Evolutionary conservation across 306 rosid species (phyloP).

Genomic region (Crataegus laevigata): DNA sequence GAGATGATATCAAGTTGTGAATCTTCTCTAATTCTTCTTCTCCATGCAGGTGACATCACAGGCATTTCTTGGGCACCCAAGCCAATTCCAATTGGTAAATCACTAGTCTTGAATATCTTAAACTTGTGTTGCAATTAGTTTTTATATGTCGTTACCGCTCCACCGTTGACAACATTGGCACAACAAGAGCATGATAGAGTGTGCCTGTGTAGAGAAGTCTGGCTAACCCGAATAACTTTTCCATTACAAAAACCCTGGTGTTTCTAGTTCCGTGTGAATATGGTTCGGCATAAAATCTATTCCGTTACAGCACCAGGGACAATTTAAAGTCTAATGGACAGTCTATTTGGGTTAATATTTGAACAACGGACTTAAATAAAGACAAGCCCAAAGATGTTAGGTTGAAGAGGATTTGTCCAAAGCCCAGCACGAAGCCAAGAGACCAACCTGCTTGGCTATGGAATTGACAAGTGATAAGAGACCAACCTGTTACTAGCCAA

Average conservation of each 20-base stretch:
- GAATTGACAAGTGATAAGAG: too few relatives aligned
- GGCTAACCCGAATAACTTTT: not conserved
- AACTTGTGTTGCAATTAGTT: not conserved
- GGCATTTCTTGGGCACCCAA: conserved; percentile 84
- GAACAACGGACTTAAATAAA: too few relatives aligned
- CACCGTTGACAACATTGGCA: not conserved
- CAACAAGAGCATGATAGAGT: not conserved
- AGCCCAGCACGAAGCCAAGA: too few relatives aligned
- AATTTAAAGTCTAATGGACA: too few relatives aligned
- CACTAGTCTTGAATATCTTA: not conserved
- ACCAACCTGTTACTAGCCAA: too few relatives aligned
- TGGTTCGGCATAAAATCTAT: not conserved
- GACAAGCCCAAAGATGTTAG: too few relatives aligned
- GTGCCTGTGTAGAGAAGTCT: not conserved
- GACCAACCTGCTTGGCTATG: too few relatives aligned
- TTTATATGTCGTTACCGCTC: not conserved
- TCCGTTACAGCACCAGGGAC: too few relatives aligned
- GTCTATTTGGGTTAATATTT: too few relatives aligned
- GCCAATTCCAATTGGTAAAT: conserved; percentile 54
- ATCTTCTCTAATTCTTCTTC: conserved; percentile 5
- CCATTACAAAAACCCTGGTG: not conserved
- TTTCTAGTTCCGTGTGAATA: not conserved
- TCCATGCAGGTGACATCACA: conserved; percentile 70
- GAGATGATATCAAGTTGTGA: not conserved
- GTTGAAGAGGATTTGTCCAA: too few relatives aligned